phyloP scores from a whole-genome alignment of 257 asterid species.

The Nicotiana paniculata region DNA sequence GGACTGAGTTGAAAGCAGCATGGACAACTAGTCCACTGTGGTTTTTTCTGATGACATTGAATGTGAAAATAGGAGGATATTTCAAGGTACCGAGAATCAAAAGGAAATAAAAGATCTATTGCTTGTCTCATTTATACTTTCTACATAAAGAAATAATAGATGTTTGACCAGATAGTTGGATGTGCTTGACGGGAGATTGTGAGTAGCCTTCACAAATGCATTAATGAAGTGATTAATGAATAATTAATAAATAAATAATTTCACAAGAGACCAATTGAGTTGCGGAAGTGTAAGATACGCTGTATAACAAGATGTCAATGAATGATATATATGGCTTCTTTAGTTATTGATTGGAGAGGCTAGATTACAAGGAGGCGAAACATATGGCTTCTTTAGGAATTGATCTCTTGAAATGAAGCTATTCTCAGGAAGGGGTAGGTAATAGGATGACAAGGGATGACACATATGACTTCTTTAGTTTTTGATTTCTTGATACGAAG shows the following conservation, averaged over 20 bases:
- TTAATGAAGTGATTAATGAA: background rate
- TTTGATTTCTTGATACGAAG: too few relatives aligned
- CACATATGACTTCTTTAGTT: too few relatives aligned
- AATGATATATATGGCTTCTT: too few relatives aligned
- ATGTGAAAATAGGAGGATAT: background rate
- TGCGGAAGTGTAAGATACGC: too few relatives aligned
- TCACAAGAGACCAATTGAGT: background rate
- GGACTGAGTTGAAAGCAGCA: background rate
- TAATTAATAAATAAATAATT: background rate
- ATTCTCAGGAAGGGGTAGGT: too few relatives aligned
- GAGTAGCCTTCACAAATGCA: background rate
- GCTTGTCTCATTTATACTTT: background rate
- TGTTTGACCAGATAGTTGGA: background rate
- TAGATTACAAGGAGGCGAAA: too few relatives aligned
- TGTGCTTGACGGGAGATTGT: background rate
- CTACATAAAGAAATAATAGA: background rate
- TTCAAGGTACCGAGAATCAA: background rate
- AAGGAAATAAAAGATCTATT: background rate
- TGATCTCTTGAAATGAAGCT: too few relatives aligned
- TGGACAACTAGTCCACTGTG: background rate
- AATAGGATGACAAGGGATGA: too few relatives aligned
- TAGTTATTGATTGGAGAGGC: too few relatives aligned
- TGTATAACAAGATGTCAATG: too few relatives aligned
- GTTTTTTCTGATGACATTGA: background rate
- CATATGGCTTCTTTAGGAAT: too few relatives aligned